phyloP scores from a whole-genome alignment of 2,329 filamentous ascomycete genomes.

The Colletotrichum camelliae region DNA sequence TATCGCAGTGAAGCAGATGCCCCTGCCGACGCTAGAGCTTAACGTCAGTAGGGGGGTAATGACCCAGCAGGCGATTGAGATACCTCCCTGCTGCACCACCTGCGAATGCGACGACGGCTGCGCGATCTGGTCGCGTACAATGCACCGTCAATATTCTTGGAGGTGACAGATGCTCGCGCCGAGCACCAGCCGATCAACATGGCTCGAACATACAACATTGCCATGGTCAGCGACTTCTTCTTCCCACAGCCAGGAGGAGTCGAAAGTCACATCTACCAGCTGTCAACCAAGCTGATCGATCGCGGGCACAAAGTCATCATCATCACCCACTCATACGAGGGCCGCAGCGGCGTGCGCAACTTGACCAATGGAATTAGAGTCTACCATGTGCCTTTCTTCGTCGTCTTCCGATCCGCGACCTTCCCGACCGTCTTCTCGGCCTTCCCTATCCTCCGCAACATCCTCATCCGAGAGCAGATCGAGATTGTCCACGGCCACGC shows the following conservation, averaged over 20 bases:
- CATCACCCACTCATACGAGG: slow-evolving; percentile 93
- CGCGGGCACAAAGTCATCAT: slow-evolving; percentile 98
- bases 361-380: slow-evolving; percentile 98
- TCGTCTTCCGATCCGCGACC: slow-evolving; percentile 92
- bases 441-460: slow-evolving; percentile 97
- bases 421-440: slow-evolving; percentile 98
- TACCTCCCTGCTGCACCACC: background rate
- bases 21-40: background rate
- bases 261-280: slow-evolving; percentile 98
- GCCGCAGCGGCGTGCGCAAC: slow-evolving; percentile 90
- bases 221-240: slow-evolving; percentile 99
- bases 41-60: background rate
- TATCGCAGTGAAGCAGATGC: slow-evolving; percentile 24
- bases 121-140: background rate
- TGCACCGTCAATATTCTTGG: background rate
- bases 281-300: slow-evolving; percentile 95
- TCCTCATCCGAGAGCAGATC: slow-evolving; percentile 91
- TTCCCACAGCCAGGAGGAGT: slow-evolving; percentile 96
- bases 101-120: background rate
- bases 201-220: slow-evolving; percentile 67
- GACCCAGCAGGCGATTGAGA: background rate
- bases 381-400: slow-evolving; percentile 94
- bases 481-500: slow-evolving; percentile 98
- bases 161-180: background rate
- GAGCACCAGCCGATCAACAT: slow-evolving; percentile 2